These are phyloP conservation scores for Bassia scoparia DNA, from an alignment of 148 eudicot species.

Conservation along the genomic window DNA sequence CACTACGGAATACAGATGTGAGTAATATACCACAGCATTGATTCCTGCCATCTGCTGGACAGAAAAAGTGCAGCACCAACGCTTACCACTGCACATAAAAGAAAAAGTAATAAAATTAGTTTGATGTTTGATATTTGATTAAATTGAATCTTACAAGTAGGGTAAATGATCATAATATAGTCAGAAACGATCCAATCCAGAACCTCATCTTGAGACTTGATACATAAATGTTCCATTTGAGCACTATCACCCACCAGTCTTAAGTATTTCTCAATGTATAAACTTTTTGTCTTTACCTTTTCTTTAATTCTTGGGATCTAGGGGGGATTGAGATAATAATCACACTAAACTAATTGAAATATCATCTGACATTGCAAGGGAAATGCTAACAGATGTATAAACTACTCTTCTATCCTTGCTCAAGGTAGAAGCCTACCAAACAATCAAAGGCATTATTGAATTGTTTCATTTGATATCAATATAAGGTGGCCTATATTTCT, in stretches of 20 bases:
- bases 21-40: slow-evolving; percentile 94
- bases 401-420: not conserved
- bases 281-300: no score
- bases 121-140: not conserved
- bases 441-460: no score
- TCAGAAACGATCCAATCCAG: not conserved
- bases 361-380: no score
- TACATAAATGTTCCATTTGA: no score
- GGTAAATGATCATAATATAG: not conserved
- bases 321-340: no score
- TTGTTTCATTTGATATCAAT: no score
- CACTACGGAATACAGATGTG: slow-evolving; percentile 87
- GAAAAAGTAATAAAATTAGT: not conserved
- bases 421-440: not conserved
- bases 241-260: no score
- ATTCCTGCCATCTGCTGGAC: slow-evolving; percentile 97
- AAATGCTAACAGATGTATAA: no score
- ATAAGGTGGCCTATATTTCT: not conserved
- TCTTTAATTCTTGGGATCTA: no score
- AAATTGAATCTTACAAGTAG: not conserved
- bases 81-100: slow-evolving; percentile 66
- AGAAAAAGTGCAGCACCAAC: slow-evolving; percentile 96
- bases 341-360: no score
- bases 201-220: no score
- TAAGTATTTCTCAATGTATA: no score